Evolutionary conservation across 2,329 filamentous ascomycete genomes (phyloP).

Genomic region (Apiospora sp.): DNA sequence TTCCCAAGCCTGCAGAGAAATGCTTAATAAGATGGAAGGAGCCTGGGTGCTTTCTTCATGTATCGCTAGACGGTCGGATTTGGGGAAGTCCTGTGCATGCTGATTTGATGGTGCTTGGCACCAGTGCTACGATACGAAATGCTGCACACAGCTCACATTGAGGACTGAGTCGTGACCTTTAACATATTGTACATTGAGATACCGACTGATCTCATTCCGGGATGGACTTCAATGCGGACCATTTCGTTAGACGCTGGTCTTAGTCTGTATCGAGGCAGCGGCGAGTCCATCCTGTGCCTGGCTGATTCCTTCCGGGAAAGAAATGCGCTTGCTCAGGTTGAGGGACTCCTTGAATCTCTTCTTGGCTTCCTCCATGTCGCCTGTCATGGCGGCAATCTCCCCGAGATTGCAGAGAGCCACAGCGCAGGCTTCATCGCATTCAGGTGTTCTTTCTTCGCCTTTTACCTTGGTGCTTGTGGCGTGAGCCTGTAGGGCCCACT

Average conservation of each 20-base stretch:
- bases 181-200: conserved; percentile 7
- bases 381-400: conserved; percentile 80
- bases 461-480: conserved; percentile 70
- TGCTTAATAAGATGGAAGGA: too few relatives aligned
- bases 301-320: conserved; percentile 58
- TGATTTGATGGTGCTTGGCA: neutral
- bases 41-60: too few relatives aligned
- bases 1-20: too few relatives aligned
- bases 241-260: neutral
- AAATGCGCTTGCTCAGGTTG: conserved; percentile 63
- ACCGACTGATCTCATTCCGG: neutral
- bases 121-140: neutral
- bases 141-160: neutral
- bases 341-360: conserved; percentile 74
- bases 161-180: neutral
- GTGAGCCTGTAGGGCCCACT: conserved; percentile 83
- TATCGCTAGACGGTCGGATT: neutral
- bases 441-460: conserved; percentile 72
- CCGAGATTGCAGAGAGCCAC: conserved; percentile 87
- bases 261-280: neutral
- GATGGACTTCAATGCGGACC: neutral
- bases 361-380: conserved; percentile 69
- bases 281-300: conserved; percentile 61
- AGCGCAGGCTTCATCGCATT: conserved; percentile 86
- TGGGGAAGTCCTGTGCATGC: neutral